Evolutionary conservation across 108 stramenopile species (phyloP), one percentile per base, ranked within the genome.

Genomic region (Hondaea fermentalgiana): DNA sequence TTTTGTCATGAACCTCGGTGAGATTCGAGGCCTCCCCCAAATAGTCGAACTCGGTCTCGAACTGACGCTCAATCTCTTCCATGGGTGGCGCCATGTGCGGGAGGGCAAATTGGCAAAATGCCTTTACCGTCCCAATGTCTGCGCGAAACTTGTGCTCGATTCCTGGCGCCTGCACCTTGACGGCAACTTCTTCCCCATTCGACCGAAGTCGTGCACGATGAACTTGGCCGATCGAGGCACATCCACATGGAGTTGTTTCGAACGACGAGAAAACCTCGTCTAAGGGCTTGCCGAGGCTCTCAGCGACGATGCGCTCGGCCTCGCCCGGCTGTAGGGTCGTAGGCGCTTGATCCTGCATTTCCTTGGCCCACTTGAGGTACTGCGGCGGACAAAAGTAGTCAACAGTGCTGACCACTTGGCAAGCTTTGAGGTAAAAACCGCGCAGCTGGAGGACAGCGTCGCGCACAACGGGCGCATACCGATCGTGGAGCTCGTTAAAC

Each of bases 31-130:
- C 95, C 91, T 97, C 97, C 64, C 90, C 83, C 23, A 72, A 64
- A 92, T 97, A 98, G 91, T 98, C 97, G 90, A 98, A 98, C 87
- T 98, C 98, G 16, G 95, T 96, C 92, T 95, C 94, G 89, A 98
- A 97, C 90, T 98, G 98, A 43, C 92, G 93, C 88, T 96, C 95
- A 45, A 98, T 94, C 91, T 98, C 97, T 44, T 94, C 93, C 25
- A 97, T 72, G 1, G 95, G 94, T 5, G 97, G 95, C 6, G 95
- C 96, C 89, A 96, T 95, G 6, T 96, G 95, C 14, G 97, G 95
- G 71, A 97, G 95, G 19, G 97, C 97, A 44, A 97, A 88, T 90
- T 95, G 76, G 10, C 90, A 91, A 44, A 92, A 44, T 16, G 42
- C 58, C 28, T 89, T 69, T 6, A 93, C 59, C 87, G 92, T 93